phyloP scores from a whole-genome alignment of 768 basidiomycete species.

The Amanita phalloides region DNA sequence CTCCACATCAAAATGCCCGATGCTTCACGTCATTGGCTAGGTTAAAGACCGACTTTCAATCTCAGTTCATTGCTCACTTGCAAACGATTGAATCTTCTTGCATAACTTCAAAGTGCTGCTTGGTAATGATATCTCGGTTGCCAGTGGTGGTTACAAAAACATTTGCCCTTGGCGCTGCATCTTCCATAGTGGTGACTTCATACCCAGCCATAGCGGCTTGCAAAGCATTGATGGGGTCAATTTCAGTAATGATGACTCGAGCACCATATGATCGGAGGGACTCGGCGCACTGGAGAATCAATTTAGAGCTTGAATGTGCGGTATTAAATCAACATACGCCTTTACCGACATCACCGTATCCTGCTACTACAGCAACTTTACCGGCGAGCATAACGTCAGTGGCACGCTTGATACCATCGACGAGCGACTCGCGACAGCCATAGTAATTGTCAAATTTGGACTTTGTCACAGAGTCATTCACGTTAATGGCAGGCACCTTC shows the following conservation, averaged over 20 bases:
- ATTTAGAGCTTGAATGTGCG: background rate
- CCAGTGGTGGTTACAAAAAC: constrained; percentile 98
- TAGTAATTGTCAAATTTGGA: constrained; percentile 99
- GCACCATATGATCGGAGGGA: constrained; percentile 95
- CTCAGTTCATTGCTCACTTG: constrained; percentile 55
- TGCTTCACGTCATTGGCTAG: constrained; percentile 30
- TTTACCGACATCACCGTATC: constrained; percentile 98
- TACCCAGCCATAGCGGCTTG: constrained; percentile 99
- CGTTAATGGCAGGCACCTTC: constrained; percentile 98
- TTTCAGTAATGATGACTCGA: constrained; percentile 93
- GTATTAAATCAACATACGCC: constrained; percentile 52
- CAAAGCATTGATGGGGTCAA: constrained; percentile 99
- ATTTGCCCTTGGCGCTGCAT: constrained; percentile 81
- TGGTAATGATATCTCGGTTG: constrained; percentile 95
- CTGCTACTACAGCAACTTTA: constrained; percentile 98
- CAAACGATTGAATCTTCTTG: constrained; percentile 97
- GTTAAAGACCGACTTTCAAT: background rate
- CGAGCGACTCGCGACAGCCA: constrained; percentile 98
- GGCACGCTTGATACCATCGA: constrained; percentile 99
- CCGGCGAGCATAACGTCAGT: constrained; percentile 99
- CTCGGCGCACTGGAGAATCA: constrained; percentile 71
- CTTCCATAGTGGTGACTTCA: constrained; percentile 98
- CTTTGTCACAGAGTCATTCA: constrained; percentile 99
- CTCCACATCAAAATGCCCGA: constrained; percentile 80
- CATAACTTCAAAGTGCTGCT: constrained; percentile 87